These are phyloP conservation scores for Carex myosuroides DNA, from an alignment of 176 grass and related monocot species.

Conservation along the genomic window DNA sequence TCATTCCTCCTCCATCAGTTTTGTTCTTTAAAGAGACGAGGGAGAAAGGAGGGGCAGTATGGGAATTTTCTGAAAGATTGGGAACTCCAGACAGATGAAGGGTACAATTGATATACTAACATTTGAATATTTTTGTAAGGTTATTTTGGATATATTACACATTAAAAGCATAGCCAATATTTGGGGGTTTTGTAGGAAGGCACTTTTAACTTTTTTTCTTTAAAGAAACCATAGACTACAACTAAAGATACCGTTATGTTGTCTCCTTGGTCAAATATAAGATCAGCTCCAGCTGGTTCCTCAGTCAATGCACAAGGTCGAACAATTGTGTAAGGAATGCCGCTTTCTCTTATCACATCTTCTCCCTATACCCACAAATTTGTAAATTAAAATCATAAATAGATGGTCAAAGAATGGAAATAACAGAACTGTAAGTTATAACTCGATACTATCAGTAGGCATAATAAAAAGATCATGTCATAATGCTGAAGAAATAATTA, in stretches of 20 bases:
- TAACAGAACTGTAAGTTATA: not conserved
- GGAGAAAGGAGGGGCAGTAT: not conserved
- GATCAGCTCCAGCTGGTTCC: conserved; percentile 90
- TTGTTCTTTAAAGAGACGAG: not conserved
- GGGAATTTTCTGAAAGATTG: not conserved
- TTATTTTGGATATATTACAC: not conserved
- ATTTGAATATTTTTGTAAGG: not conserved
- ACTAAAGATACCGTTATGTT: conserved; percentile 64
- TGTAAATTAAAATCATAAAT: not conserved
- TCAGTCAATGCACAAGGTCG: conserved; percentile 87
- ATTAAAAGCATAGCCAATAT: not conserved
- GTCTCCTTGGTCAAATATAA: conserved; percentile 97
- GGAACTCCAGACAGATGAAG: not conserved
- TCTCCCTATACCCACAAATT: conserved; percentile 55
- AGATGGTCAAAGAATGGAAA: not conserved
- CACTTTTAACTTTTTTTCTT: conserved; percentile 3
- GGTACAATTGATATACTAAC: not conserved
- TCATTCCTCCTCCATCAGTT: not conserved
- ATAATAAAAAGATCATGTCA: not conserved
- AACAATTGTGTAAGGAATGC: conserved; percentile 66
- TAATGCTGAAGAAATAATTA: not conserved
- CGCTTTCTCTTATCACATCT: conserved; percentile 87
- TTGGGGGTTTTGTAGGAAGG: not conserved
- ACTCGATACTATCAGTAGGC: not conserved
- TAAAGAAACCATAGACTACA: not conserved